Evolutionary conservation across 306 rosid genomes (phyloP), one percentile per base, ranked within the genome.

Genomic region (Hippophae rhamnoides): DNA sequence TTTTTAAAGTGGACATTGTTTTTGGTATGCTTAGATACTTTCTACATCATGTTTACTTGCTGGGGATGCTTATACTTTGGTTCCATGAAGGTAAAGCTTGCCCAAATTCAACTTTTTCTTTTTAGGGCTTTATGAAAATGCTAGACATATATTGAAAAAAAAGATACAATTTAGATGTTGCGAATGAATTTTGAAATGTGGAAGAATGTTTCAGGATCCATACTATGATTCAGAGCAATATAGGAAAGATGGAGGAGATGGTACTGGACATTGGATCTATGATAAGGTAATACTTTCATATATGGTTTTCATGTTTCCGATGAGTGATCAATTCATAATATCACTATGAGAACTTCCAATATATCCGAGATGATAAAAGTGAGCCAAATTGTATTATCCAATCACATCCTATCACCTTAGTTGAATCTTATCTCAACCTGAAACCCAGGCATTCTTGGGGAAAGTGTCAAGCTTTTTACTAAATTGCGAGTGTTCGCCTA

Each of bases 41-140:
- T 66, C 42, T 82, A 82, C 80, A 79, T 65, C 61, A 57, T 92
- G 82, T 92, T 88, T 77, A 88, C 96, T 0, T 78, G 83, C 47
- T 92, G 99, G 99, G 96, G 99, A 47, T 82, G 89, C 71, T 72
- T 92, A 50, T 75, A 85, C 79, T 92, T 85, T 81, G 84, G 95
- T 58, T 72, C 99, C 65, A 88, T 88, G 99, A 88, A 92, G 86
- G 95, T 87, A 54, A 47, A 8, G n/a, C 23, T 40, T 12, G 48
- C 0, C 38, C n/a, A 18, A 41, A 52, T 25, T 57, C 40, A 46
- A 43, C 63, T 31, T 12, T 54, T 40, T 49, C n/a, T 12, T 7
- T 47, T 43, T 38, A 18, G 10, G 11, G 13, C 12, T 31, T 40
- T 23, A 41, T 9, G 6, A 13, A 54, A 14, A 55, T 31, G 13